Percentiles rank a stretch among this genome's conserved stretches.
Evolutionary conservation across 768 basidiomycete species (phyloP).

Genomic region (Clitopilus passeckerianus): DNA sequence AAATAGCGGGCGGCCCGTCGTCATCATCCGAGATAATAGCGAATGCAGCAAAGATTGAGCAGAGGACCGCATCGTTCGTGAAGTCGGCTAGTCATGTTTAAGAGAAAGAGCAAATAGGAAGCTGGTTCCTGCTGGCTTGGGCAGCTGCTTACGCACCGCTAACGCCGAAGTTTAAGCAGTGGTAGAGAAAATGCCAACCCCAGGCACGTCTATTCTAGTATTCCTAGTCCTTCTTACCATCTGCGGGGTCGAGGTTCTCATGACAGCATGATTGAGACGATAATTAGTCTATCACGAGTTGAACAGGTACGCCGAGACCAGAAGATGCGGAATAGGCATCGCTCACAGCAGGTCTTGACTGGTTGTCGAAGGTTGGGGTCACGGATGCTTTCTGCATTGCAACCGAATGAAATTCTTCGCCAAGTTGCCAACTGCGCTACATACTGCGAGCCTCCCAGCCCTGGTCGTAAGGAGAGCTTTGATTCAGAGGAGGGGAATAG

Average conservation of each 20-base stretch:
- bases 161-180: slow-evolving; percentile 11
- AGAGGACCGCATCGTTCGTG: not conserved
- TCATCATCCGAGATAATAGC: slow-evolving; percentile 17
- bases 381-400: too few relatives aligned
- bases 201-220: not conserved
- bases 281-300: not conserved
- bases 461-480: too few relatives aligned
- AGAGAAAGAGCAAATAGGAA: not conserved
- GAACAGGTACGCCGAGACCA: not conserved
- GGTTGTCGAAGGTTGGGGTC: not conserved
- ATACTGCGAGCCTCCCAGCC: too few relatives aligned
- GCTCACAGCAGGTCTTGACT: not conserved
- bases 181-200: not conserved
- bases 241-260: not conserved
- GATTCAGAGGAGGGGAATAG: too few relatives aligned
- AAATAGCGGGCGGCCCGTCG: slow-evolving; percentile 13
- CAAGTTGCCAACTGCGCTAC: too few relatives aligned
- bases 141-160: not conserved
- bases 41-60: slow-evolving; percentile 4
- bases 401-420: too few relatives aligned
- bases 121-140: slow-evolving; percentile 5
- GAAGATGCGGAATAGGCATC: not conserved
- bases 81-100: not conserved
- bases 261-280: not conserved
- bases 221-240: not conserved